Percentiles rank a stretch among this genome's conserved stretches.
These are phyloP conservation scores for Lactarius pseudohatsudake DNA, from an alignment of 768 basidiomycete species.

Conservation along the genomic window DNA sequence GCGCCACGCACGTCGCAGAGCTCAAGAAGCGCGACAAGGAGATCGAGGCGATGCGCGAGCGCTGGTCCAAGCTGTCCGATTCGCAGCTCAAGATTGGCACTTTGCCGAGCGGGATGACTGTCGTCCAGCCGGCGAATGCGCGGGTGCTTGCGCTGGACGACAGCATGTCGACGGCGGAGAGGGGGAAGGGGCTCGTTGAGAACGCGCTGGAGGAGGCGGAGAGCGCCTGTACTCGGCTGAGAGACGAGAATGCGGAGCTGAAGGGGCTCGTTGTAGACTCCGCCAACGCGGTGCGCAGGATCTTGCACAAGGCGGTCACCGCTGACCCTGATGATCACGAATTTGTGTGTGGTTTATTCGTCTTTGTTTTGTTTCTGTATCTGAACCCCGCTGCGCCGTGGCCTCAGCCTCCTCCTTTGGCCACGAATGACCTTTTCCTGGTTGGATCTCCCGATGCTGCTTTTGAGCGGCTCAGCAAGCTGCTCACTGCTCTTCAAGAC, in stretches of 20 bases:
- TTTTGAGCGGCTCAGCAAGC: slow-evolving; percentile 31
- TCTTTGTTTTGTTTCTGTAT: slow-evolving; percentile 12
- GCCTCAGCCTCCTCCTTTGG: slow-evolving; percentile 32
- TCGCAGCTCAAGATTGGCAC: slow-evolving; percentile 57
- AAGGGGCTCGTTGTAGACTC: slow-evolving; percentile 58
- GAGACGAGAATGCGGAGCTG: slow-evolving; percentile 63
- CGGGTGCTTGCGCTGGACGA: slow-evolving; percentile 42
- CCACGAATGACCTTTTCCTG: slow-evolving; percentile 33
- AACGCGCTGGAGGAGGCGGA: slow-evolving; percentile 74
- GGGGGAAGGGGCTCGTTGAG: slow-evolving; percentile 58
- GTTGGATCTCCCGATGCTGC: slow-evolving; percentile 32
- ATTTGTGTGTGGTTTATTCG: slow-evolving; percentile 43
- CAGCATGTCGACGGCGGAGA: slow-evolving; percentile 37
- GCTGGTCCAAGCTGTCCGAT: slow-evolving; percentile 71
- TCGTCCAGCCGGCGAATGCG: slow-evolving; percentile 52
- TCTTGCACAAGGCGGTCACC: slow-evolving; percentile 46
- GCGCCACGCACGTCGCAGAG: slow-evolving; percentile 67
- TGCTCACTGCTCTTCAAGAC: slow-evolving; percentile 34
- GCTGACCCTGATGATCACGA: slow-evolving; percentile 44
- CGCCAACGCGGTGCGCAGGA: slow-evolving; percentile 63
- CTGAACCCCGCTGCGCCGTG: background rate
- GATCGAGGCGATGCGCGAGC: slow-evolving; percentile 68
- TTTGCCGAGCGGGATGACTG: slow-evolving; percentile 35
- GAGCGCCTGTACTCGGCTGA: slow-evolving; percentile 56
- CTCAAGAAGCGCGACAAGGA: slow-evolving; percentile 83